A percentile compares a stretch with the other conserved stretches of the same genome.
These are phyloP conservation scores for Iberis amara DNA, from an alignment of 441 rosid genomes.

Conservation along the genomic window DNA sequence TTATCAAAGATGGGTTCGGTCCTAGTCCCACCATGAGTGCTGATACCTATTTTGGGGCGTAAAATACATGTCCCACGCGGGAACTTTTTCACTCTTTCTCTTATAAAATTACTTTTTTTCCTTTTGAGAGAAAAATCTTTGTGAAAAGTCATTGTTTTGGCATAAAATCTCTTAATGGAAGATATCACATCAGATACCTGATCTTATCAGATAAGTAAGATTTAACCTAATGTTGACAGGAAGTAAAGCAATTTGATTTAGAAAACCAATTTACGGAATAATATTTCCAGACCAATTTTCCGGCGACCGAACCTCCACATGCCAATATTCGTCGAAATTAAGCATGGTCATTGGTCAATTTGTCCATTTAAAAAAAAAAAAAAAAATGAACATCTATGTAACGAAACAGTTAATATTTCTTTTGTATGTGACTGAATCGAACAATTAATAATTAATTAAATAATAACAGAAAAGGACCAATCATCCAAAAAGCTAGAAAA, in stretches of 20 bases:
- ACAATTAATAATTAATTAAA: not conserved
- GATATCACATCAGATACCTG: slow-evolving; percentile 22
- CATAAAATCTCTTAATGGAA: slow-evolving; percentile 17
- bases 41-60: no score
- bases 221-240: no score
- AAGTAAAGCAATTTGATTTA: no score
- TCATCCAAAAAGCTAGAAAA: not conserved
- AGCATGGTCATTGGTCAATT: no score
- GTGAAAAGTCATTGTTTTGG: not conserved
- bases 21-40: no score
- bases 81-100: no score
- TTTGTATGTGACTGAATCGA: slow-evolving; percentile 8
- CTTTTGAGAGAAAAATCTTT: not conserved
- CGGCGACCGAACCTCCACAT: slow-evolving; percentile 23
- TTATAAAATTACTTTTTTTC: slow-evolving; percentile 3
- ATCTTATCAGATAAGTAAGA: slow-evolving; percentile 17
- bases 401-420: not conserved
- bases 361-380: slow-evolving; percentile 7
- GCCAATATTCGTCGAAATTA: no score
- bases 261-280: not conserved
- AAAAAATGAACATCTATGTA: not conserved
- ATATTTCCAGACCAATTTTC: not conserved
- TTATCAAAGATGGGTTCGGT: no score
- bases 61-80: no score
- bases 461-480: slow-evolving; percentile 2